phyloP scores from a whole-genome alignment of 1,284 basidiomycete genomes.

The Malassezia slooffiae region DNA sequence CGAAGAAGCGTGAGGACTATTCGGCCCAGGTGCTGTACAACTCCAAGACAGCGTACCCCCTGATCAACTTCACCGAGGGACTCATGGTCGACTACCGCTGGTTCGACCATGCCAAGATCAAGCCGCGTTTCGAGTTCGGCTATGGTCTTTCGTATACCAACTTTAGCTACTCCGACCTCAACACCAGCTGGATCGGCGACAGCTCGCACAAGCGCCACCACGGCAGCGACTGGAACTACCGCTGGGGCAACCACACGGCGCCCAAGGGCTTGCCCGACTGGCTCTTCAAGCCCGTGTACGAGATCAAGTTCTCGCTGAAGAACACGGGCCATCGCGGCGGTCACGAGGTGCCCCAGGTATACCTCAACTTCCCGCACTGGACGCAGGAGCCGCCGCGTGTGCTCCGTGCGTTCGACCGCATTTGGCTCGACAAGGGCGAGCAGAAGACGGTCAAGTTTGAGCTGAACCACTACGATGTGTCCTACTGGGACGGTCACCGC shows the following conservation, averaged over 20 bases:
- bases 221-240: conserved; percentile 8
- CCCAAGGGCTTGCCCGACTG: conserved; percentile 23
- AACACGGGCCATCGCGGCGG: conserved; percentile 31
- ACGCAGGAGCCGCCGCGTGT: conserved; percentile 34
- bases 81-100: conserved; percentile 31
- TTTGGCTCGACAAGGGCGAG: conserved; percentile 17
- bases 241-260: conserved; percentile 20
- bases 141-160: conserved; percentile 34
- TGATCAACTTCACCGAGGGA: conserved; percentile 34
- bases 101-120: conserved; percentile 26
- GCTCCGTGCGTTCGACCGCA: conserved; percentile 31
- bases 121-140: conserved; percentile 32
- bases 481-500: conserved; percentile 18
- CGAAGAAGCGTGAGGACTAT: conserved; percentile 19
- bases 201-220: conserved; percentile 15
- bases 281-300: conserved; percentile 29
- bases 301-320: conserved; percentile 24
- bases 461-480: conserved; percentile 31
- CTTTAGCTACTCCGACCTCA: conserved; percentile 23
- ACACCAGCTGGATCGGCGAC: conserved; percentile 11
- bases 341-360: conserved; percentile 33
- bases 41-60: conserved; percentile 23
- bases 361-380: conserved; percentile 26
- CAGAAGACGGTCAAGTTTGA: conserved; percentile 18
- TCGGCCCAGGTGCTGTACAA: conserved; percentile 26